A percentile compares a stretch with the other conserved stretches of the same genome.
phyloP scores from a whole-genome alignment of 257 asterid species.

The Capsicum pubescens region DNA sequence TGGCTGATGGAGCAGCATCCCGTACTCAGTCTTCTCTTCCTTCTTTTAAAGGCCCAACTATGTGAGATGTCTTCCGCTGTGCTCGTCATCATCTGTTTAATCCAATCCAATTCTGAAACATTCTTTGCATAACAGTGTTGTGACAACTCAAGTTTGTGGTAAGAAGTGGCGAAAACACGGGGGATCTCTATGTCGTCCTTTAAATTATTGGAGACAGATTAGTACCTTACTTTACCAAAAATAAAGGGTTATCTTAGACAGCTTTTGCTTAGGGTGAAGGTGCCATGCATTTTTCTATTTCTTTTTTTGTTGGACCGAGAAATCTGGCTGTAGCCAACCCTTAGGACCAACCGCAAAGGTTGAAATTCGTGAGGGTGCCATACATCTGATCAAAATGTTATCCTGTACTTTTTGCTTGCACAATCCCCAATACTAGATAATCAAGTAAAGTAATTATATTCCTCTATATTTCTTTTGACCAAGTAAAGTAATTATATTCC shows the following conservation, averaged over 20 bases:
- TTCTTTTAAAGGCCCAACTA: not conserved
- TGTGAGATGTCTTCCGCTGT: not conserved
- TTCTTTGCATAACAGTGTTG: slow-evolving; percentile 2
- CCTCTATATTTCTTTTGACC: slow-evolving; percentile 2
- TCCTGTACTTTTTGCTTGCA: not conserved
- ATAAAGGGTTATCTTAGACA: not conserved
- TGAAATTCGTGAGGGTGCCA: not conserved
- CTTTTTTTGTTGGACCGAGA: not conserved
- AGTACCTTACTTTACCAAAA: not conserved
- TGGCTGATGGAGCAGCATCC: slow-evolving; percentile 10
- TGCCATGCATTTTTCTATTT: not conserved
- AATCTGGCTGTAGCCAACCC: not conserved
- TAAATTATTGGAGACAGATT: not conserved
- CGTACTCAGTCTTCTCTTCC: not conserved
- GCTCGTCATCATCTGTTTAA: not conserved
- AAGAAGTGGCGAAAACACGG: not conserved
- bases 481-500: not conserved
- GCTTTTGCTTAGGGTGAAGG: not conserved
- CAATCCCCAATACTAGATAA: not conserved
- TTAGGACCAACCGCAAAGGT: not conserved
- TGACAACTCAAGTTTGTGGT: not conserved
- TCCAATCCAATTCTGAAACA: not conserved
- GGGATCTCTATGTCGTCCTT: not conserved
- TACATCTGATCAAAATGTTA: not conserved
- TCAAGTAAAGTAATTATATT: slow-evolving; percentile 2